Evolutionary conservation across 2,329 filamentous ascomycete species (phyloP).

Genomic region (Microcyclosporella mali): DNA sequence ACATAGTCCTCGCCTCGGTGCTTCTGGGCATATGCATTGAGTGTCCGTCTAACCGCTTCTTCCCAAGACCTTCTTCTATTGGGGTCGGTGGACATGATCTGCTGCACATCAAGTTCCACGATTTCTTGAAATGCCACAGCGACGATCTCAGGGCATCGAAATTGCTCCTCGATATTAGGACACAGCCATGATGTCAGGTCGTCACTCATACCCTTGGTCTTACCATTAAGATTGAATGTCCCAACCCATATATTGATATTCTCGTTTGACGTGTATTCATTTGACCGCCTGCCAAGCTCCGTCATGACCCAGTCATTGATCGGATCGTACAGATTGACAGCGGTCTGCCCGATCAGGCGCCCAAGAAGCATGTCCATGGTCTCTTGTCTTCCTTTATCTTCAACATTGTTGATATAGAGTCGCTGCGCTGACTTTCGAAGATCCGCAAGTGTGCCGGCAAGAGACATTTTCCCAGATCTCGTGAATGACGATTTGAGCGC

Average conservation of each 20-base stretch:
- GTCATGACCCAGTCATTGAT: constrained; percentile 83
- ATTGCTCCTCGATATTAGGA: constrained; percentile 52
- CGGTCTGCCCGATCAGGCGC: constrained; percentile 71
- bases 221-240: constrained; percentile 92
- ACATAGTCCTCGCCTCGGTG: constrained; percentile 74
- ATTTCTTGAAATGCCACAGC: constrained; percentile 96
- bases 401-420: constrained; percentile 96
- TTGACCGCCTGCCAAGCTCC: constrained; percentile 60
- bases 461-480: constrained; percentile 87
- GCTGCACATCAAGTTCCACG: constrained; percentile 92
- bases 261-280: constrained; percentile 69
- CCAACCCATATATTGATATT: constrained; percentile 76
- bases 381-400: constrained; percentile 85
- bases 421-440: constrained; percentile 88
- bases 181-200: constrained; percentile 85
- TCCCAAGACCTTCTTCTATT: constrained; percentile 83
- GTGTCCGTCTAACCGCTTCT: constrained; percentile 64
- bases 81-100: constrained; percentile 98
- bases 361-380: constrained; percentile 95
- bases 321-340: constrained; percentile 85
- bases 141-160: constrained; percentile 71
- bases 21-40: constrained; percentile 65
- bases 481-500: constrained; percentile 95
- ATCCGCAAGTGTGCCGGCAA: constrained; percentile 90
- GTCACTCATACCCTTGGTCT: constrained; percentile 66